Evolutionary conservation across 805 yeast genomes (phyloP), one percentile per base, ranked within the genome.

Genomic region (Candida broadrunensis): DNA sequence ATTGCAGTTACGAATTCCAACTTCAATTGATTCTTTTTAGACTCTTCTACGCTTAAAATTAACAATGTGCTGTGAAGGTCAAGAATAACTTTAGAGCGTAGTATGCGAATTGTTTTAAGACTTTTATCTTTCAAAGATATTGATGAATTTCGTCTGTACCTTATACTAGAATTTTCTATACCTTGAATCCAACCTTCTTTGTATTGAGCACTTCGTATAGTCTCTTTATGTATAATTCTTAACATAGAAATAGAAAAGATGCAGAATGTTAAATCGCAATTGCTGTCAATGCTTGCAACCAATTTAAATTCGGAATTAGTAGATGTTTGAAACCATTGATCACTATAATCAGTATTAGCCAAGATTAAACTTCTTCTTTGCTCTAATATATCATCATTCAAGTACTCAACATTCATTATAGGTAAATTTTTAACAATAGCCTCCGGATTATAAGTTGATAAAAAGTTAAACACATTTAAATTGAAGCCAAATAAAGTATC

Each of bases 401-500:
- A 26, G 50, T 50, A 50, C 35, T 44, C 24, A 4, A 53, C 13
- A 17, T 42, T 31, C 4, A 57, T 33, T 3, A 55, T 37, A 2
- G 59, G 55, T 6, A 36, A 41, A 9, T 43, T 46, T 12, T 21
- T 35, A 5, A 37, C 35, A 4, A 36, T 24, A 9, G 29, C 29
- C 29, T 11, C 5, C 12, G 6, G 29, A n/a, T 9, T 21, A 21
- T 21, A 21, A 7, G 14, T 13, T 7, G 29, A 71, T 21, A 64
- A 41, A 5, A 59, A 31, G 35, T 58, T 58, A 44, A 50, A 59
- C 3, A 64, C 52, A 33, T 46, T 49, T 25, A 67, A 39, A 17
- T 50, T 48, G 47, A 55, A 63, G 5, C 69, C 69, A 41, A 46
- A 55, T 12, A 67, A 46, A 20, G 38, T 39, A 31, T 55, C 56